Evolutionary conservation across 306 rosid species (phyloP).

Genomic region (Medicago lupulina): DNA sequence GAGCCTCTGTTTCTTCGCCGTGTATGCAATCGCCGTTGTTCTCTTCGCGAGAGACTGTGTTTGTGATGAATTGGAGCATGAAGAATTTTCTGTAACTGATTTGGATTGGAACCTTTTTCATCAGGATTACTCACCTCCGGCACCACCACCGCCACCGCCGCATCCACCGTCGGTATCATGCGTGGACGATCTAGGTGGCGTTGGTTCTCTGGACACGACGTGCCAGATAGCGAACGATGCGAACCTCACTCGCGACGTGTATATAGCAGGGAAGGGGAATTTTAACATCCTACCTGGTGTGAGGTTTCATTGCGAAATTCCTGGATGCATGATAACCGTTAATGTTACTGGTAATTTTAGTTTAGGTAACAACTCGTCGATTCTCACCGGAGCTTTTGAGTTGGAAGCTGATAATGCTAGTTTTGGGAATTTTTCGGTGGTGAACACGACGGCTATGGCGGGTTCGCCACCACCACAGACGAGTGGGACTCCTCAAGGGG

Average conservation of each 20-base stretch:
- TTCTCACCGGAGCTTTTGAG: slow-evolving; percentile 81
- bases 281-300: slow-evolving; percentile 93
- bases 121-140: slow-evolving; percentile 97
- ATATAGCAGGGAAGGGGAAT: slow-evolving; percentile 93
- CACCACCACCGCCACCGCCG: slow-evolving; percentile 99
- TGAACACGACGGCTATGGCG: slow-evolving; percentile 83
- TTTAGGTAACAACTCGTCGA: slow-evolving; percentile 74
- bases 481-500: slow-evolving; percentile 92
- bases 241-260: slow-evolving; percentile 93
- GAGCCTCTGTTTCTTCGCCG: slow-evolving; percentile 46
- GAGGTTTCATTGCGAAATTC: slow-evolving; percentile 72
- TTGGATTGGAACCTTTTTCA: slow-evolving; percentile 72
- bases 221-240: slow-evolving; percentile 78
- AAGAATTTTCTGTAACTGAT: slow-evolving; percentile 59
- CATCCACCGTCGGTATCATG: slow-evolving; percentile 95
- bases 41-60: slow-evolving; percentile 36
- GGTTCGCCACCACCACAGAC: slow-evolving; percentile 96
- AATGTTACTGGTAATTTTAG: slow-evolving; percentile 90
- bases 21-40: slow-evolving; percentile 37
- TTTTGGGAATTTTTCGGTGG: slow-evolving; percentile 72
- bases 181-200: slow-evolving; percentile 82
- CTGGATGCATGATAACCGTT: slow-evolving; percentile 80
- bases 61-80: slow-evolving; percentile 48
- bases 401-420: slow-evolving; percentile 68
- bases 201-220: slow-evolving; percentile 86